Base-by-base conservation (phyloP, 129 eudicot genomes). In the Ambrosia trifida region DNA sequence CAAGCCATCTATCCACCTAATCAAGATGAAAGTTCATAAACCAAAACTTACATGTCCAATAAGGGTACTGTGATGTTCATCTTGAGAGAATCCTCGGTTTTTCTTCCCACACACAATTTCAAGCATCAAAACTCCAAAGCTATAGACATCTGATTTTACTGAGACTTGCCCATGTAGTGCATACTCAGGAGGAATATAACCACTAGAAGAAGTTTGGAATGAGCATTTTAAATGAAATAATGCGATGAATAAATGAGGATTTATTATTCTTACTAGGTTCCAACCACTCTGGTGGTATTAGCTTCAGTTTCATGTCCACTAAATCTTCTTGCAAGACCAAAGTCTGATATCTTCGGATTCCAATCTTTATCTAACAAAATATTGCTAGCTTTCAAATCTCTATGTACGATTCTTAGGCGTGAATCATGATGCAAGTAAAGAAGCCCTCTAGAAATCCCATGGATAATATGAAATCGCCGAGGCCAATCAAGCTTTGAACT, bases 131-230 rank as follows among this genome's bases (percentile, higher is more conserved):
- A 79, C 76, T 11, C 83, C 83, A 32, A 73, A 79, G 72, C 83
- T 79, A 45, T 50, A 79, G 8, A 74, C 76, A 32, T 79, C 83
- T 2, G 83, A 79, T 53, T 79, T 79, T 24, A 61, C 49, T 2
- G 79, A 79, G 60, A 68, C 73, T 36, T 61, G 19, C 32, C 79
- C 72, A 4, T 79, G 79, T 14, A 74, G 66, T 41, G 76, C 79
- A 14, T 79, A 79, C 61, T 79, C 83, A 0, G 83, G 83, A 38
- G 83, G 56, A 41, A 79, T 79, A 46, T 79, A 79, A 47, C 83
- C 79, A 17, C 83, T 53, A 46, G 19, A 79, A 31, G 14, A 64
- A 57, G 59, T 30, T 31, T 45, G 17, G 32, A 20, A 72, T 45
- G 59, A 72, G 32, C n/a, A 58, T 14, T 58, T 41, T 14, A 4